A percentile compares a stretch with the other conserved stretches of the same genome.
Conservation (phyloP, 176 grass and related monocot species). For the Oryza coarctata region DNA sequence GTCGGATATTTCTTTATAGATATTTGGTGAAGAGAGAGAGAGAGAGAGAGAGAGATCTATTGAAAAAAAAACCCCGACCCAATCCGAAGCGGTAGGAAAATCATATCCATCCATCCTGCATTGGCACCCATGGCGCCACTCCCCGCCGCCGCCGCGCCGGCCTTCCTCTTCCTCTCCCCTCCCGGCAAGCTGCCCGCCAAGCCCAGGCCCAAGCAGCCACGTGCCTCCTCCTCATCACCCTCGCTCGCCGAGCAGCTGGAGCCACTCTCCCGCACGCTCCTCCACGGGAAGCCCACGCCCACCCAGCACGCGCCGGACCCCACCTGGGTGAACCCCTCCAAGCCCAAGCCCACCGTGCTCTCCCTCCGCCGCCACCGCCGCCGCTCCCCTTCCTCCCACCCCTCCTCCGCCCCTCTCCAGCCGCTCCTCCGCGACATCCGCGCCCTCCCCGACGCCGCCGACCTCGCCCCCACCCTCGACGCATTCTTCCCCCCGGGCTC, state of each 20-base stretch:
- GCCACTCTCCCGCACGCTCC: constrained; percentile 65
- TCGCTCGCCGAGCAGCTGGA: constrained; percentile 79
- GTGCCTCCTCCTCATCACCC: constrained; percentile 30
- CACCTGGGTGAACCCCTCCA: constrained; percentile 78
- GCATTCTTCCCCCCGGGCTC: constrained; percentile 37
- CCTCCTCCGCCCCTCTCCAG: constrained; percentile 33
- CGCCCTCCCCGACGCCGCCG: constrained; percentile 43
- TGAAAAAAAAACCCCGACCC: no score
- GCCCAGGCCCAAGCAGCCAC: constrained; percentile 11
- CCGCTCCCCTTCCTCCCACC: constrained; percentile 41
- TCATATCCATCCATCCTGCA: not conserved
- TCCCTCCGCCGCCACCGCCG: constrained; percentile 67
- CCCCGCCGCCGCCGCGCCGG: constrained; percentile 36
- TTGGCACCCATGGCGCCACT: constrained; percentile 42
- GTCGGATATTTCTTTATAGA: no score
- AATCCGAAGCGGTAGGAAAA: not conserved
- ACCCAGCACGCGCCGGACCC: constrained; percentile 38
- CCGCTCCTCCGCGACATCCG: constrained; percentile 53
- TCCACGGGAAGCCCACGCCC: constrained; percentile 49
- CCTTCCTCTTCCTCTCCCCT: constrained; percentile 44
- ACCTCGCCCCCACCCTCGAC: constrained; percentile 46
- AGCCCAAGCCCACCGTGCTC: constrained; percentile 68
- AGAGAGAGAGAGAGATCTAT: no score
- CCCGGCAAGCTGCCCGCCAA: not conserved
- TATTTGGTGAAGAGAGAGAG: no score